Evolutionary conservation across 129 eudicot genomes (phyloP).

Genomic region (Flaveria brownii): DNA sequence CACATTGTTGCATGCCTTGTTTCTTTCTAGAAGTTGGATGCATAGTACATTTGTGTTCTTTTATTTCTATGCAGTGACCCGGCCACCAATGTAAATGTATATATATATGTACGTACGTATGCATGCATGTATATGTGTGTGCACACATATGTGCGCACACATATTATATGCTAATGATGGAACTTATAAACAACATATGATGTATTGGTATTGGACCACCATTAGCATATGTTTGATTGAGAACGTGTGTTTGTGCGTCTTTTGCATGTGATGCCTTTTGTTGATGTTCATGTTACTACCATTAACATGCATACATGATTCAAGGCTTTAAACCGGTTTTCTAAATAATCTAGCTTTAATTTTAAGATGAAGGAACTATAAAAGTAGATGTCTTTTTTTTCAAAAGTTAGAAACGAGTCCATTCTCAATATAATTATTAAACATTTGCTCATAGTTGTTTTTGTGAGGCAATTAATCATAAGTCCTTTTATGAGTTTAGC

Average conservation of each 20-base stretch:
- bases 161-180: neutral
- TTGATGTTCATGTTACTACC: conserved; percentile 25
- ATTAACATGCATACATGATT: neutral
- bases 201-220: conserved; percentile 17
- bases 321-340: neutral
- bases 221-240: conserved; percentile 9
- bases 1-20: neutral
- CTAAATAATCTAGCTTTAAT: neutral
- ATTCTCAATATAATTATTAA: neutral
- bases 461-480: neutral
- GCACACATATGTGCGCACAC: too few relatives aligned
- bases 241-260: conserved; percentile 1
- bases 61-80: neutral
- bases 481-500: neutral
- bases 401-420: neutral
- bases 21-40: too few relatives aligned
- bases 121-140: neutral
- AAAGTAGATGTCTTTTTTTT: neutral
- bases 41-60: neutral
- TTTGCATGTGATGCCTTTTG: conserved; percentile 4
- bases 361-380: neutral
- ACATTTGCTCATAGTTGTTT: too few relatives aligned
- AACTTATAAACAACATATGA: conserved; percentile 17
- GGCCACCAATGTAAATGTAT: too few relatives aligned
- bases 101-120: too few relatives aligned